Base-by-base conservation (phyloP, 306 rosid species). In the Rosa lucieae region DNA sequence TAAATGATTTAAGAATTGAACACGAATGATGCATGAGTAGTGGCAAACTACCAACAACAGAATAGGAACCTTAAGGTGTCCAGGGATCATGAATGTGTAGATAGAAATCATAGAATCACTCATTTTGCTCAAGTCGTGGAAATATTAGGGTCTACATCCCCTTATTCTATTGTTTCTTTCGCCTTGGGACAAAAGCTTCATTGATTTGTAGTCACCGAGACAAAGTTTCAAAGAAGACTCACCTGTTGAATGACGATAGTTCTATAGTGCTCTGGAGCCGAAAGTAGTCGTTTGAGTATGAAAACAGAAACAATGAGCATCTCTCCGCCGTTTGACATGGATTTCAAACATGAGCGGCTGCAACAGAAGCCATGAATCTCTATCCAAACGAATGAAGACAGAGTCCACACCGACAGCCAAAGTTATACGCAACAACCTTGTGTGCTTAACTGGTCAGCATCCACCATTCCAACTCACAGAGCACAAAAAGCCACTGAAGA, bases 341-440 rank as follows among this genome's bases (percentile, higher is more conserved):
- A 66, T 66, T 66, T 66, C 46, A 37, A 37, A 66, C 70, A 39
- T 39, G 23, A 39, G 2, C 47, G 23, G 47, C 71, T 18, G 48
- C 71, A 67, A 67, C 48, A 39, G 23, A 66, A 37, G 47, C 70
- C 46, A 8, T 56, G 20, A 67, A 37, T 37, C 26, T 35, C 1
- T 67, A 35, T 17, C 70, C 71, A 67, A 39, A 67, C 71, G 48
- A 67, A 67, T 3, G 71, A 67, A 14, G 47, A 67, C 43, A 32
- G 12, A 17, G 68, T 12, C 9, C 68, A 26, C n/a, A 63, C 43
- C 10, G 71, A 67, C 47, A 17, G 21, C 70, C 21, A 15, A 65
- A 35, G n/a, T 15, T 65, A 65, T 65, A 65, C 70, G 71, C 11
- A 67, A 67, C 23, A 6, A 26, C 39, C 71, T 67, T 67, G 26